Percentiles rank a stretch among this genome's conserved stretches.
These are phyloP conservation scores for Phaseolus lunatus DNA, from an alignment of 306 rosid species.

Conservation along the genomic window DNA sequence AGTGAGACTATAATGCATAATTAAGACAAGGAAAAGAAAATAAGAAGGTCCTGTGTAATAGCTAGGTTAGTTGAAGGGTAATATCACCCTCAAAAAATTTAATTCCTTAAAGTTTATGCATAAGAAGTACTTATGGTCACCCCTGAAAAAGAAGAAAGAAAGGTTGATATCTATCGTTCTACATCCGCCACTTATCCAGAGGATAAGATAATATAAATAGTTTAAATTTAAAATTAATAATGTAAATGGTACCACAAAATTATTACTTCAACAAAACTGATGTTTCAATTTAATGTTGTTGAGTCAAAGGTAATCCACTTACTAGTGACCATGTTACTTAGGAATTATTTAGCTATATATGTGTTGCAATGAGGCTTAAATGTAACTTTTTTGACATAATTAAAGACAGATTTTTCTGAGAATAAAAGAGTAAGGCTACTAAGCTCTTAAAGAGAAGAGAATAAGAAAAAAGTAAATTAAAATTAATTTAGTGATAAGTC, in stretches of 20 bases:
- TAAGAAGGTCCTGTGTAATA: background rate
- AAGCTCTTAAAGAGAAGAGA: no score
- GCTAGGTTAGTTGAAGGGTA: conserved; percentile 16
- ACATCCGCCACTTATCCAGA: background rate
- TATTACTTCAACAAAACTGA: conserved; percentile 10
- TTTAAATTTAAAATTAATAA: background rate
- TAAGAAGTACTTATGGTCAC: no score
- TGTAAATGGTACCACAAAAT: background rate
- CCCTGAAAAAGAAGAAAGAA: no score
- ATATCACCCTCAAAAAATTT: background rate
- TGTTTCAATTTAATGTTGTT: background rate
- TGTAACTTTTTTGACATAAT: background rate
- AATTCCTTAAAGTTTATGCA: no score
- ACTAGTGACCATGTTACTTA: background rate
- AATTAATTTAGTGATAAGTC: no score
- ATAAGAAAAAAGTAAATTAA: no score
- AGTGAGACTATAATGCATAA: background rate
- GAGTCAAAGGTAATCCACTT: background rate
- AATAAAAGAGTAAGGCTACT: no score
- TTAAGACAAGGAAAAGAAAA: background rate
- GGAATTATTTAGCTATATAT: background rate
- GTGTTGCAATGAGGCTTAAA: background rate
- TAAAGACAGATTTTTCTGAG: background rate
- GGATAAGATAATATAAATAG: background rate
- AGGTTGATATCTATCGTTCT: no score